Evolutionary conservation across 371 early-diverging fungal genomes (phyloP), one percentile per base, ranked within the genome.

Genomic region (Lichtheimia ramosa): DNA sequence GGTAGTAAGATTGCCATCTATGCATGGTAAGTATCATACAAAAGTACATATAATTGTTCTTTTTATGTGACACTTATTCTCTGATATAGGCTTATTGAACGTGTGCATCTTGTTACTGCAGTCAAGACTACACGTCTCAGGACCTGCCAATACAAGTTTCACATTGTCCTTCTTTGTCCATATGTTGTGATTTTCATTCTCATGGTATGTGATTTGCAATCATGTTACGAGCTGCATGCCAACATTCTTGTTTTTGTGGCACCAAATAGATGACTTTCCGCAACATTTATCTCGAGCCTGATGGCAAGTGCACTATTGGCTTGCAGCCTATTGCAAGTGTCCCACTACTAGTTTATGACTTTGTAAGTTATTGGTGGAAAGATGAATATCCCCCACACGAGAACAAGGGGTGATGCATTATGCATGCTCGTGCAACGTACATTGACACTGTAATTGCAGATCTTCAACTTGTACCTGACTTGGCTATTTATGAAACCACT

Each of bases 261-360:
- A 16, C 16, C 16, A 48, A n/a, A n/a, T n/a, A 48, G n/a, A 25
- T 58, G 40, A 27, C 51, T 42, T 76, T 54, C 57, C 67, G 81
- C 23, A 75, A 74, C 24, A 75, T 70, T 5, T 75, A 74, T 48
- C 46, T 84, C 25, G 70, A 73, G 40, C 62, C 67, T 0, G 65
- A 75, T 51, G 83, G 79, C 7, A 56, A 57, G 21, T 84, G 85
- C 58, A 73, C 65, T 27, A 83, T 81, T 62, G 83, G 83, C 27
- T 59, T 83, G 24, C 71, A 77, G 58, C 76, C 68, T 0, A 48
- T 76, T 54, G 82, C 85, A 20, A 79, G 82, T 62, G 65, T 84
- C 51, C 74, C 73, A 10, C 66, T 84, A 16, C 48, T 80, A 67
- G 77, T 78, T 65, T 79, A 75, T 57, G 79, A 79, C 49, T 75